Conservation (phyloP, 2,329 filamentous ascomycete species). For the Fusarium tuaranense region DNA sequence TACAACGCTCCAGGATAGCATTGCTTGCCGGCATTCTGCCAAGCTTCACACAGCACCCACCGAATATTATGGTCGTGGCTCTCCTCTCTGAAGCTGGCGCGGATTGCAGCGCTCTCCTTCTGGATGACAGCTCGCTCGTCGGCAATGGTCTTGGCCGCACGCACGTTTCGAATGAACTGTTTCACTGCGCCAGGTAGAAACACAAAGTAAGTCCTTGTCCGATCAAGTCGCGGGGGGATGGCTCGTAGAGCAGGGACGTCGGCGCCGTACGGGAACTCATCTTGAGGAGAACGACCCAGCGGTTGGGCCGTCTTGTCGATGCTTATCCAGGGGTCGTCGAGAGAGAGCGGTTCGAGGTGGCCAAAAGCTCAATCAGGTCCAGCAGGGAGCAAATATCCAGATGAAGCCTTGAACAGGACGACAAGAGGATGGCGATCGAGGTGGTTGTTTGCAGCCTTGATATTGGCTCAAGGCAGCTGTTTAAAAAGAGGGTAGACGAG, state of each 20-base stretch:
- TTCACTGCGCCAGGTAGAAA: conserved; percentile 74
- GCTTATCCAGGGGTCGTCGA: conserved; percentile 42
- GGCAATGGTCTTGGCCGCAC: conserved; percentile 97
- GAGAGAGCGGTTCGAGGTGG: conserved; percentile 17
- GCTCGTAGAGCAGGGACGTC: conserved; percentile 9
- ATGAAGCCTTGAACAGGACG: conserved; percentile 3
- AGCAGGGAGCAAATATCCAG: conserved; percentile 23
- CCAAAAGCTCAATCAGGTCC: conserved; percentile 40
- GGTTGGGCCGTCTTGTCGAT: conserved; percentile 46
- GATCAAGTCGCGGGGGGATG: conserved; percentile 7
- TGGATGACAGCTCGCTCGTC: conserved; percentile 98
- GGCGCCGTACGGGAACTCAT: conserved; percentile 55
- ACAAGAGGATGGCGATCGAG: conserved; percentile 9
- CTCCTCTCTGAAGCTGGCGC: conserved; percentile 97
- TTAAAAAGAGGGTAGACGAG: conserved; percentile 25
- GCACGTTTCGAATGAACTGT: conserved; percentile 99
- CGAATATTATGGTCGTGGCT: conserved; percentile 91
- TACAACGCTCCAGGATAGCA: neutral
- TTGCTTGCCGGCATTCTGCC: neutral
- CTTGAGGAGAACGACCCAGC: conserved; percentile 48
- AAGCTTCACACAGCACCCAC: conserved; percentile 62
- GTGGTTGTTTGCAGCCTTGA: conserved; percentile 22
- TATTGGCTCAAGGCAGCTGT: conserved; percentile 41
- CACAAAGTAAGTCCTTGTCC: conserved; percentile 22
- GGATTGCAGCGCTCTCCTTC: conserved; percentile 97